Evolutionary conservation across 306 rosid genomes (phyloP), one percentile per base, ranked within the genome.

Genomic region (Comarum palustre): DNA sequence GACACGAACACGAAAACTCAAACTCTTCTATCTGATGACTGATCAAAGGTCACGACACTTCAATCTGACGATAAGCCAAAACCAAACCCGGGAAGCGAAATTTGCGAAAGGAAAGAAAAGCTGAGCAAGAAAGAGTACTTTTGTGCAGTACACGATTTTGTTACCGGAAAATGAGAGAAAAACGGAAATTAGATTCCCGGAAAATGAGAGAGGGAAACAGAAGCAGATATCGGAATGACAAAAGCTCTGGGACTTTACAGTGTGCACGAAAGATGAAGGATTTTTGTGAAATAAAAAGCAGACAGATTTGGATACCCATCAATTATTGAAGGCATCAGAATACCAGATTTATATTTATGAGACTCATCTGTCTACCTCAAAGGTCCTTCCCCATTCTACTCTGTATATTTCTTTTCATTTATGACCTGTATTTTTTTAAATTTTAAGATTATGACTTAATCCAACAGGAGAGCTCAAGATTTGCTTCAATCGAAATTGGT

Each of bases 331-430:
- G 79, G 75, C 83, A 47, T 65, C 68, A 29, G 72, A 67, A 9
- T 79, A 47, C 79, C 46, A 66, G 71, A 85, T 77, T 80, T 88
- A 84, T 79, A 75, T 77, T 77, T 82, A 84, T 79, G 70, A 59
- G 67, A 48, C 78, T 80, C 82, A 57, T 75, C 80, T 17, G 77
- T 84, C 90, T 34, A 70, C 57, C 32, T 77, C 81, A 55, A 14
- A 27, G 1, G 70, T 45, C 71, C 71, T 72, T 24, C 16, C 75
- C 73, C 22, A 11, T 22, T 6, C 38, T 25, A 46, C 54, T 20
- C 6, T 8, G 13, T 43, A 25, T 63, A 8, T 71, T 6, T 50
- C 66, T 25, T 31, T 47, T 24, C 61, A 8, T 34, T 1, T 8
- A 45, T 14, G 16, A 19, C 17, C 16, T 60, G 9, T 52, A 1